Evolutionary conservation across 179 eudicot genomes (phyloP), one percentile per base, ranked within the genome.

Genomic region (Beta corolliflora): DNA sequence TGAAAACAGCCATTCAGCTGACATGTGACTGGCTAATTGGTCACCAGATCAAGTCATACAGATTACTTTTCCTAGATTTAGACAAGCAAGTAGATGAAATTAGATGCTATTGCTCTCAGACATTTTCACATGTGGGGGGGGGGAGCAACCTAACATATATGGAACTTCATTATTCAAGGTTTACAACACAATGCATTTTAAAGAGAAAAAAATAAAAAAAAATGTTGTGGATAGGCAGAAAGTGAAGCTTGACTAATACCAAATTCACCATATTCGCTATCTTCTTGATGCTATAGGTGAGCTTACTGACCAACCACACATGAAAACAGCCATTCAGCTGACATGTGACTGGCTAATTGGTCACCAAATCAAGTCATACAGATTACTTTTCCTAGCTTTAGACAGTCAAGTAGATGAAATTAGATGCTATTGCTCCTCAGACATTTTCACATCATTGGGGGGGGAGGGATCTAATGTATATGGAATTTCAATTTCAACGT

Each of bases 1-100:
- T 48, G 64, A 65, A 7, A 77, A 44, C 78, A 83, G 82, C 79
- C 63, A 80, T 53, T 13, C 3, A 75, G 79, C 77, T 82, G 81
- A 80, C 36, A 68, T 79, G 80, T 85, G 88, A 87, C 78, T 58
- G 85, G 89, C 88, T 85, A 87, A 87, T 87, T 83, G 21, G 83
- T 73, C 84, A 83, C 82, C 84, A 64, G 23, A 75, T 5, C 8
- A 48, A 48, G 9, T 48, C 52, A 9, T 48, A 48, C 1, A 48
- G 9, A 48, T 48, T 48, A 6, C 52, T 48, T 48, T 48, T 7
- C 7, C 7, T 48, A 48, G 52, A 1, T 5, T 48, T 6, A 48
- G 9, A 48, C 52, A 48, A 48, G 0, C 52, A 48, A 48, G 52
- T 48, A 48, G 52, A 48, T 48, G 0, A 48, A 64, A 23, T 36